Percentiles rank a stretch among this genome's conserved stretches.
Evolutionary conservation across 1,139 yeast species (phyloP).

Genomic region (Hyphopichia buzzinii): DNA sequence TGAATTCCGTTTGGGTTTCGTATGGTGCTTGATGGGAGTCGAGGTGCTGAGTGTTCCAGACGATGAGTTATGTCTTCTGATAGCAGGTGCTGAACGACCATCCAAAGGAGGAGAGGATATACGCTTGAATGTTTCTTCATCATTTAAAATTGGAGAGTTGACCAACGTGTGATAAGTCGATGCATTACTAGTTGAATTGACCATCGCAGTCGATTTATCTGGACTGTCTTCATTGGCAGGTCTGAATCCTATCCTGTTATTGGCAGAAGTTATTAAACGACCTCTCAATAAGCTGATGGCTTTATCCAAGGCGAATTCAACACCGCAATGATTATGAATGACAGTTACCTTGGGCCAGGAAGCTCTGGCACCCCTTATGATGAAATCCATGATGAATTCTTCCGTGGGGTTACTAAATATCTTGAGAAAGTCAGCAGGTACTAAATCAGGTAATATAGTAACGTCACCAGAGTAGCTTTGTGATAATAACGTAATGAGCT

Average conservation of each 20-base stretch:
- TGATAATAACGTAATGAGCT: slow-evolving; percentile 68
- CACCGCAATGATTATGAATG: slow-evolving; percentile 82
- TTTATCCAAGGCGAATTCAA: slow-evolving; percentile 82
- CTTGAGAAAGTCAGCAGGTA: slow-evolving; percentile 55
- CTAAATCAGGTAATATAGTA: slow-evolving; percentile 79
- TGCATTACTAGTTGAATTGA: slow-evolving; percentile 4
- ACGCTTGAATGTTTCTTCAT: background rate
- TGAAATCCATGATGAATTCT: slow-evolving; percentile 66
- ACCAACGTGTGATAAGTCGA: slow-evolving; percentile 17
- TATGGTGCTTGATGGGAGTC: slow-evolving; percentile 8
- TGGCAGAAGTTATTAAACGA: slow-evolving; percentile 48
- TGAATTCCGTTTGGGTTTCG: slow-evolving; percentile 23
- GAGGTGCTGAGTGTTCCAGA: slow-evolving; percentile 8
- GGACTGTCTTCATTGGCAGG: slow-evolving; percentile 4
- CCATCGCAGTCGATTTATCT: slow-evolving; percentile 7
- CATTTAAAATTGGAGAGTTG: slow-evolving; percentile 23
- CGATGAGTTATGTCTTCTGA: slow-evolving; percentile 24
- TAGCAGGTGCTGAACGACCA: slow-evolving; percentile 11
- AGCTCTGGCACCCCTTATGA: slow-evolving; percentile 82
- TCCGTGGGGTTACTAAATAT: slow-evolving; percentile 79
- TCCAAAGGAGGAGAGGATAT: background rate
- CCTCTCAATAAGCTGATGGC: slow-evolving; percentile 71
- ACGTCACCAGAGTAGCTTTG: slow-evolving; percentile 93
- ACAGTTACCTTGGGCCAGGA: slow-evolving; percentile 90
- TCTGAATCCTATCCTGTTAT: slow-evolving; percentile 15